These are phyloP conservation scores for Cryphonectria parasitica DNA, from an alignment of 2,329 filamentous ascomycete genomes.

Conservation along the genomic window DNA sequence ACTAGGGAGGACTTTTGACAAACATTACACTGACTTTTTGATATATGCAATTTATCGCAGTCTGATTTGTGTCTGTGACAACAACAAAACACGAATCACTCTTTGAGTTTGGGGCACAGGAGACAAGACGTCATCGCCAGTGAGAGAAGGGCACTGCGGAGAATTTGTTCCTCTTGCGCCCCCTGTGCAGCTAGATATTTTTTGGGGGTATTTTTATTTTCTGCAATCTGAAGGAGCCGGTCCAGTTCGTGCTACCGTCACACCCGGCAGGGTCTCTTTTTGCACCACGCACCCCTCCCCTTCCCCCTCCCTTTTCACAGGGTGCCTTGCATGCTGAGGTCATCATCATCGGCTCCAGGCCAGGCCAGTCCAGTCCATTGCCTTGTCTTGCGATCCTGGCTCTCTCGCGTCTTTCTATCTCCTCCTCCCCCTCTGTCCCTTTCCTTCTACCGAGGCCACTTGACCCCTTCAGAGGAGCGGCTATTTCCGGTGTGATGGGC, in stretches of 20 bases:
- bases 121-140: conserved; percentile 3
- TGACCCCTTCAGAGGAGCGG: background rate
- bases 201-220: too few species aligned
- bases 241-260: background rate
- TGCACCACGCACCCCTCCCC: background rate
- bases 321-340: conserved; percentile 15
- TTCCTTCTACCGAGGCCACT: background rate
- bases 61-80: background rate
- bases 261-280: background rate
- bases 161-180: background rate
- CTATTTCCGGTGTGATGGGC: background rate
- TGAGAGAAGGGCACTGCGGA: background rate
- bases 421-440: background rate
- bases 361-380: background rate
- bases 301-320: background rate
- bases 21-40: background rate
- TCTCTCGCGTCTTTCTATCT: background rate
- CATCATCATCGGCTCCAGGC: conserved; percentile 6
- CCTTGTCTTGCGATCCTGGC: background rate
- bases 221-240: too few species aligned
- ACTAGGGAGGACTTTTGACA: background rate
- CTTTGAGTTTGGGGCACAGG: background rate
- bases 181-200: background rate
- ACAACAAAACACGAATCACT: background rate
- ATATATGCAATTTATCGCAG: background rate